Conservation (phyloP, 2,329 filamentous ascomycete species). For the Sporothrix globosa region DNA sequence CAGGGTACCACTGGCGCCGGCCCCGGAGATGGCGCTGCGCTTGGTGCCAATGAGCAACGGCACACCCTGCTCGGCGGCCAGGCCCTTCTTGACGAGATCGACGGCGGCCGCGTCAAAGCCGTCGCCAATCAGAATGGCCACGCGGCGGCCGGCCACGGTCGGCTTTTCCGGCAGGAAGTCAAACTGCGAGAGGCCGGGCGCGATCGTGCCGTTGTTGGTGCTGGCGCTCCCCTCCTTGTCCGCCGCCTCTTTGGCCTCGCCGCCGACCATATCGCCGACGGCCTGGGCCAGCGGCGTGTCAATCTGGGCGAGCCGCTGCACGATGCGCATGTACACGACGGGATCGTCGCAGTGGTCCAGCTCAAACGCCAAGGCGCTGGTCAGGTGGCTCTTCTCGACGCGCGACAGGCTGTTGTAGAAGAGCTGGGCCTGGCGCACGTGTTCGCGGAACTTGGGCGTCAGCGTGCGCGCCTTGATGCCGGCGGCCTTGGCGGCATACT, state of each 20-base stretch:
- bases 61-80: neutral
- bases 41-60: neutral
- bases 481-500: constrained; percentile 65
- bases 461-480: constrained; percentile 72
- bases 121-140: constrained; percentile 2
- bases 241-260: neutral
- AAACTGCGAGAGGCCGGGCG: constrained; percentile 2
- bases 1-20: neutral
- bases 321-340: constrained; percentile 72
- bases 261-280: constrained; percentile 15
- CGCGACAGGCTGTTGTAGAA: constrained; percentile 78
- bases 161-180: neutral
- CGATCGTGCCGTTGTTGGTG: neutral
- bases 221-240: neutral
- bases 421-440: constrained; percentile 75
- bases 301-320: constrained; percentile 70
- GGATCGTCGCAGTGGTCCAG: constrained; percentile 82
- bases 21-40: neutral
- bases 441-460: constrained; percentile 76
- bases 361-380: constrained; percentile 67
- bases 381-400: constrained; percentile 67
- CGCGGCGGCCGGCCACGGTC: neutral
- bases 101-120: neutral
- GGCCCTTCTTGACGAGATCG: neutral
- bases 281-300: constrained; percentile 59